phyloP scores from a whole-genome alignment of 2,329 filamentous ascomycete species.

The Phialocephala subalpina region DNA sequence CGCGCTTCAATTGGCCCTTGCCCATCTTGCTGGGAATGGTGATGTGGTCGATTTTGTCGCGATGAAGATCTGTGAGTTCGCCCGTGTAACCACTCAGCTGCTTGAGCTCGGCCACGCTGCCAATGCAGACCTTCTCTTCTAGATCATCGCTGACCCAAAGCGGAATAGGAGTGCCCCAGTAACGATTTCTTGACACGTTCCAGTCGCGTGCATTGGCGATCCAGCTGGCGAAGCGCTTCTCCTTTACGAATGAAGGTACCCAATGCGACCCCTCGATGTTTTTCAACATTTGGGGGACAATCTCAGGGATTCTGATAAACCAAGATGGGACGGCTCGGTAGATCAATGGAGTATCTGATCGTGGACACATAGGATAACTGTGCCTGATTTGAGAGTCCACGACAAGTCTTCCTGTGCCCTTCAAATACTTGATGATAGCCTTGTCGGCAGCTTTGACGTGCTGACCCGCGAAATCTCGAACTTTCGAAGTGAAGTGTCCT shows the following conservation, averaged over 20 bases:
- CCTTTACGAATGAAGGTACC: slow-evolving; percentile 91
- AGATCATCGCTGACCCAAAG: slow-evolving; percentile 91
- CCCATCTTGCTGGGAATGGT: slow-evolving; percentile 91
- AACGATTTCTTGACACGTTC: slow-evolving; percentile 93
- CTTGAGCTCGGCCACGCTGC: slow-evolving; percentile 84
- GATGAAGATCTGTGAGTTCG: slow-evolving; percentile 85
- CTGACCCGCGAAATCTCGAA: slow-evolving; percentile 83
- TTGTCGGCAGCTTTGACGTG: slow-evolving; percentile 95
- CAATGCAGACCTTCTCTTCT: slow-evolving; percentile 86
- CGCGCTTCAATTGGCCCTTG: slow-evolving; percentile 80
- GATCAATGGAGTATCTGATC: slow-evolving; percentile 94
- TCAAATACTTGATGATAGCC: slow-evolving; percentile 89
- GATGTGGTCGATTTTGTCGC: slow-evolving; percentile 92
- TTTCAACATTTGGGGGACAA: slow-evolving; percentile 87
- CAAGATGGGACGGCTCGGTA: slow-evolving; percentile 92
- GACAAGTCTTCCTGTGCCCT: slow-evolving; percentile 77
- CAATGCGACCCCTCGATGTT: slow-evolving; percentile 91
- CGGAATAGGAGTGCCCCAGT: slow-evolving; percentile 94
- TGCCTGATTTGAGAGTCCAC: slow-evolving; percentile 89
- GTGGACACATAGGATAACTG: slow-evolving; percentile 92
- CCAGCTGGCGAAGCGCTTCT: slow-evolving; percentile 91
- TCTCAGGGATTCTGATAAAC: slow-evolving; percentile 89
- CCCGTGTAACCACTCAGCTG: slow-evolving; percentile 86
- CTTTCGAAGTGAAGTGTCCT: slow-evolving; percentile 79
- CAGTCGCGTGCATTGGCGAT: slow-evolving; percentile 91